Conservation (phyloP, 2,329 filamentous ascomycete species). For the Penicillium hordei region DNA sequence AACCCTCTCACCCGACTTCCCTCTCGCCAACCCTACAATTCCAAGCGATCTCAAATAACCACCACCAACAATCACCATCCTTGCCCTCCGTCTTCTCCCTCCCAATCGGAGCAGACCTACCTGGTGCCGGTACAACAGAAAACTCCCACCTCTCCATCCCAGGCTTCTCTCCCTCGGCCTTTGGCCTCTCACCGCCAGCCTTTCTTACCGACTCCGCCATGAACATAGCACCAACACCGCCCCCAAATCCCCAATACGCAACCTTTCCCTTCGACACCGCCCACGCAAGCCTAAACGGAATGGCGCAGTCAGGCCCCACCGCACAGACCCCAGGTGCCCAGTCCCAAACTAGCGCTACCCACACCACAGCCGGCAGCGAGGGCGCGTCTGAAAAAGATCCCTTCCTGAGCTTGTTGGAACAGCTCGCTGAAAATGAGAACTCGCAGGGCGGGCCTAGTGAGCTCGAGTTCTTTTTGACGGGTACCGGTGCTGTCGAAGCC, state of each 20-base stretch:
- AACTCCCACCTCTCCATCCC: slow-evolving; percentile 24
- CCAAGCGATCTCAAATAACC: slow-evolving; percentile 11
- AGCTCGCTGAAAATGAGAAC: slow-evolving; percentile 79
- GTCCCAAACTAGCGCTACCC: slow-evolving; percentile 43
- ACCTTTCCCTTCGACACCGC: slow-evolving; percentile 40
- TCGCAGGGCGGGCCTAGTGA: slow-evolving; percentile 66
- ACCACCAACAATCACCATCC: slow-evolving; percentile 17
- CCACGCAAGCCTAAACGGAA: slow-evolving; percentile 12
- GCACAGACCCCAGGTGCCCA: slow-evolving; percentile 43
- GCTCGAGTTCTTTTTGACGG: slow-evolving; percentile 72
- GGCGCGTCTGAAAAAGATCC: slow-evolving; percentile 68
- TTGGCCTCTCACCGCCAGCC: slow-evolving; percentile 34
- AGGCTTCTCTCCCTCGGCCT: slow-evolving; percentile 44
- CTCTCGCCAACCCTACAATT: slow-evolving; percentile 20
- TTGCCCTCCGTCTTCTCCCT: slow-evolving; percentile 17
- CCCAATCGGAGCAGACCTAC: slow-evolving; percentile 9
- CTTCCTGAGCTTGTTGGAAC: slow-evolving; percentile 75
- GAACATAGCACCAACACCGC: slow-evolving; percentile 31
- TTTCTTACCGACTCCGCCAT: slow-evolving; percentile 32
- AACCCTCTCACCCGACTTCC: background rate
- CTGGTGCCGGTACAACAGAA: slow-evolving; percentile 1
- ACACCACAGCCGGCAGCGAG: slow-evolving; percentile 41
- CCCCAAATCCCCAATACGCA: slow-evolving; percentile 37
- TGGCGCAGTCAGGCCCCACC: slow-evolving; percentile 7
- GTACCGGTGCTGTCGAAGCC: slow-evolving; percentile 18